phyloP scores from a whole-genome alignment of 495 filamentous ascomycete genomes.

The Neurospora sp. region DNA sequence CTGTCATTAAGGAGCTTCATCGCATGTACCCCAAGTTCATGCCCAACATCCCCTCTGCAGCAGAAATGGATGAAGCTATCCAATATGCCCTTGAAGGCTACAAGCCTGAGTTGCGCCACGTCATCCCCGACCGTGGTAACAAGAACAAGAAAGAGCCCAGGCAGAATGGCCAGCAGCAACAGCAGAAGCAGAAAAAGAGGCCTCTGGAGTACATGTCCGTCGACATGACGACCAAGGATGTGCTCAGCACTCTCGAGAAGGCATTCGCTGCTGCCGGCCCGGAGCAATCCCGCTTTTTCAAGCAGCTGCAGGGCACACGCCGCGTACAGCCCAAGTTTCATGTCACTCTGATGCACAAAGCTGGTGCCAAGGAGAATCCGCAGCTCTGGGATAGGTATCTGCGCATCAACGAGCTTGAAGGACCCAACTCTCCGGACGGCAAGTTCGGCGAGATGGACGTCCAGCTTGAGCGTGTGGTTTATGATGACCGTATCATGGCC shows the following conservation, averaged over 20 bases:
- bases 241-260: slow-evolving; percentile 54
- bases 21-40: slow-evolving; percentile 66
- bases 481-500: slow-evolving; percentile 76
- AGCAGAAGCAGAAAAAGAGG: slow-evolving; percentile 35
- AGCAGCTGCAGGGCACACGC: slow-evolving; percentile 56
- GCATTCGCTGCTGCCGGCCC: slow-evolving; percentile 47
- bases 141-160: slow-evolving; percentile 33
- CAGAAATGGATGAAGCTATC: slow-evolving; percentile 77
- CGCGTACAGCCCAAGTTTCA: slow-evolving; percentile 84
- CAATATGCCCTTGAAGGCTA: slow-evolving; percentile 66
- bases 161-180: slow-evolving; percentile 20
- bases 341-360: slow-evolving; percentile 84
- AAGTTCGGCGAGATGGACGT: slow-evolving; percentile 40
- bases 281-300: slow-evolving; percentile 54
- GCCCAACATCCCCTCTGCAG: slow-evolving; percentile 52
- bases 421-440: slow-evolving; percentile 21
- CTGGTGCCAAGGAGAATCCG: slow-evolving; percentile 42
- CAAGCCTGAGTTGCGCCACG: slow-evolving; percentile 62
- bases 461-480: slow-evolving; percentile 55
- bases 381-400: slow-evolving; percentile 63
- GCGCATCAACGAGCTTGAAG: slow-evolving; percentile 33
- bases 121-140: slow-evolving; percentile 43
- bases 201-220: slow-evolving; percentile 76
- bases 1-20: slow-evolving; percentile 58
- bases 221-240: slow-evolving; percentile 44